Base-by-base conservation (phyloP, 2,329 filamentous ascomycete species). In the Trichoderma asperellum region DNA sequence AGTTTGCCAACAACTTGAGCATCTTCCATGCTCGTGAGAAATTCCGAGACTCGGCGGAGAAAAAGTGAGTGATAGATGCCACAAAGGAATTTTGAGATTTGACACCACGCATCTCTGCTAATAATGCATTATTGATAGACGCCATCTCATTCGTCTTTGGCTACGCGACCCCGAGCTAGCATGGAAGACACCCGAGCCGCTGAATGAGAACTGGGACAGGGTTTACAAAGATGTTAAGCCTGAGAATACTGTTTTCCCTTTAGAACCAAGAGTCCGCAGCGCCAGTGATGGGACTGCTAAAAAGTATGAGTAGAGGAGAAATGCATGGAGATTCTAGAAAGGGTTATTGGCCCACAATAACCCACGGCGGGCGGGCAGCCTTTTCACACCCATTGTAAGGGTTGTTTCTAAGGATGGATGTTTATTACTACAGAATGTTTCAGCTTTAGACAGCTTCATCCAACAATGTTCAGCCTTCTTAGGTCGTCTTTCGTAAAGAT, bases 1-100 rank as follows among this genome's bases (percentile, higher is more conserved):
- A 85, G 70, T 88, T 83, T 68, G 80, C 84, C 34, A 88, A 88
- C 71, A 88, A 88, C 73, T 73, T 87, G 47, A 83, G 82, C 53
- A 73, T 88, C 2, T 83, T 88, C 55, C 86, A 88, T 70, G 82
- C 84, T 0, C 79, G 86, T 2, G 84, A 83, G 16, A 83, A 80
- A 0, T 88, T 87, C 70, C 77, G 73, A 0, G 82, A 86, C 68
- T 81, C 79, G 0, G 73, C 73, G 0, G 79, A 82, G 53, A 81
- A 84, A 68, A 78, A 80, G 83, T 84, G 75, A 77, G 83, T 78
- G n/a, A 4, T 32, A 21, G 21, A 27, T 1, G 11, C 10, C 1
- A 32, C 14, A 7, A 21, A 32, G 32, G 4, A 24, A 5, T 4
- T 24, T 12, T 2, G 6, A 7, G 11, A 16, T 61, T 35, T 32